These are phyloP conservation scores for Cyclotella baltica DNA, from an alignment of 108 stramenopile species.

Conservation along the genomic window DNA sequence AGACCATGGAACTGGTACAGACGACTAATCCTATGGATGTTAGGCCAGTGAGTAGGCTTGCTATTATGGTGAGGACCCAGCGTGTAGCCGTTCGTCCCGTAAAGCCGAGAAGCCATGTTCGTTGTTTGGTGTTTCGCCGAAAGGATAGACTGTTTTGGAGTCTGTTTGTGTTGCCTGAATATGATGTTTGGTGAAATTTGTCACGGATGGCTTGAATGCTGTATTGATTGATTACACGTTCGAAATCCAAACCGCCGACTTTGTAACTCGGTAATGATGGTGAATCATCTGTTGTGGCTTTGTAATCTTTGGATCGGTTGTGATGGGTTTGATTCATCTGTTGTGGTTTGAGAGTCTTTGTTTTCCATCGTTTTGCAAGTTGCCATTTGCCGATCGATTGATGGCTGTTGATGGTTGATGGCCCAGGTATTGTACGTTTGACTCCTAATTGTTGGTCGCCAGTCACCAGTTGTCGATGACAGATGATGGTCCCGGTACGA, in stretches of 20 bases:
- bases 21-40: background rate
- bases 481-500: no score
- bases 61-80: background rate
- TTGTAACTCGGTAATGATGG: background rate
- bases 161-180: background rate
- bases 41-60: background rate
- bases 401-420: no score
- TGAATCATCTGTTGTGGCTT: no score
- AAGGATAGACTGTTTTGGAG: background rate
- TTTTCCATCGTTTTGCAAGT: no score
- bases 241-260: slow-evolving; percentile 1
- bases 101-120: background rate
- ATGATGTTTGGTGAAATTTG: background rate
- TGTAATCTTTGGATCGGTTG: no score
- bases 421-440: no score
- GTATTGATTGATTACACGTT: background rate
- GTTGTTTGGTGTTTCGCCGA: background rate
- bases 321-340: no score
- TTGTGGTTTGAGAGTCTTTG: no score
- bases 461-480: no score
- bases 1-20: background rate
- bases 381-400: no score
- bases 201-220: background rate
- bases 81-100: background rate
- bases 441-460: no score